A percentile compares a stretch with the other conserved stretches of the same genome.
Evolutionary conservation across 257 asterid genomes (phyloP).

Genomic region (Primulina tabacum): DNA sequence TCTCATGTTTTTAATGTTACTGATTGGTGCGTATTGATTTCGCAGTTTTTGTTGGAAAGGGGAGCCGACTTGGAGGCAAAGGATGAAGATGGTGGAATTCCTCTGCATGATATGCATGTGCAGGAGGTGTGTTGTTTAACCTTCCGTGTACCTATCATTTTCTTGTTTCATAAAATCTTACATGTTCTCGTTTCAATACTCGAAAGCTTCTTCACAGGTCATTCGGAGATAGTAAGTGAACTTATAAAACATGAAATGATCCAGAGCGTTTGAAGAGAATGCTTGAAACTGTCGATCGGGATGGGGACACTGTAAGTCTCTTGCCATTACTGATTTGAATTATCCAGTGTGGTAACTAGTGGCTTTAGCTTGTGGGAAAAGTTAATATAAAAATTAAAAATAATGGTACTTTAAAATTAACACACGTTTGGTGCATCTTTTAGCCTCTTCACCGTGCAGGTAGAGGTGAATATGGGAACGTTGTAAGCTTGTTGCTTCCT

Average conservation of each 20-base stretch:
- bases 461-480: constrained; percentile 64
- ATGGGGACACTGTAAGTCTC: constrained; percentile 77
- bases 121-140: constrained; percentile 53
- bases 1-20: neutral
- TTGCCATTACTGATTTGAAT: constrained; percentile 1
- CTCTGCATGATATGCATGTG: constrained; percentile 85
- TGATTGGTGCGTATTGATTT: neutral
- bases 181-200: neutral
- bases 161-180: constrained; percentile 9
- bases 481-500: constrained; percentile 49
- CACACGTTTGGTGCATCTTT: constrained; percentile 15
- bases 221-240: constrained; percentile 57
- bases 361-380: neutral
- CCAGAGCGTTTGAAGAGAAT: constrained; percentile 52
- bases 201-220: constrained; percentile 41
- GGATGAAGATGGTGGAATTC: constrained; percentile 81
- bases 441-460: constrained; percentile 95
- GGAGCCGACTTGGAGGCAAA: constrained; percentile 68
- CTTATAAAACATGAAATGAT: constrained; percentile 44
- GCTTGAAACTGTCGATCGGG: constrained; percentile 68
- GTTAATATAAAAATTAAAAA: neutral
- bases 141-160: neutral
- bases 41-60: constrained; percentile 66
- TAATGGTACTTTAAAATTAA: constrained; percentile 8
- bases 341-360: constrained; percentile 2